Conservation (phyloP, 73 alveolate species). For the Paramecium sexaurelia region DNA sequence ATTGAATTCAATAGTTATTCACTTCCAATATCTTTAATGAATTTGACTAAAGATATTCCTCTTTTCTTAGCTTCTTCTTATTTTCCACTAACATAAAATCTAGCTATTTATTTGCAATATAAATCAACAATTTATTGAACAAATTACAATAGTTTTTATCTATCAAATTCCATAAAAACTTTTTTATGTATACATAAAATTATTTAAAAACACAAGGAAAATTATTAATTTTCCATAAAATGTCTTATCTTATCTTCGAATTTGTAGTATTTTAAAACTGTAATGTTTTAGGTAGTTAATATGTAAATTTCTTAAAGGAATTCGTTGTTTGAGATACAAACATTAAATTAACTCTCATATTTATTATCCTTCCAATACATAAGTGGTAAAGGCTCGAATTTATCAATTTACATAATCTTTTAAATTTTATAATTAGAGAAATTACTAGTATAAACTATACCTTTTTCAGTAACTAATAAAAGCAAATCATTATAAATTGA, state of each 20-base stretch:
- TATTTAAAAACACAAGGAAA: conserved; percentile 8
- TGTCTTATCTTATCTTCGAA: conserved; percentile 48
- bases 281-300: not conserved
- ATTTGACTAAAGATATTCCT: not conserved
- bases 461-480: conserved; percentile 5
- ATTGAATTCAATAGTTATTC: not conserved
- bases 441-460: not conserved
- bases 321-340: conserved; percentile 9
- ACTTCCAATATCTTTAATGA: not conserved
- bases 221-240: conserved; percentile 11
- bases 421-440: not conserved
- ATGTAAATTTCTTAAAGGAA: conserved; percentile 5
- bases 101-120: not conserved
- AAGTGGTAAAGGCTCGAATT: conserved; percentile 5
- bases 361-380: conserved; percentile 59
- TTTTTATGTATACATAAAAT: conserved; percentile 17
- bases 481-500: conserved; percentile 10
- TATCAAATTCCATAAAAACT: conserved; percentile 22
- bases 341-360: conserved; percentile 39
- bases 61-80: not conserved
- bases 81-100: not conserved
- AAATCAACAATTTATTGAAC: not conserved
- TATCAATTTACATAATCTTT: not conserved
- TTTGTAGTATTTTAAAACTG: conserved; percentile 12
- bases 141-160: not conserved